phyloP scores from a whole-genome alignment of 2,329 filamentous ascomycete species.

The Pseudomassariella vexata region DNA sequence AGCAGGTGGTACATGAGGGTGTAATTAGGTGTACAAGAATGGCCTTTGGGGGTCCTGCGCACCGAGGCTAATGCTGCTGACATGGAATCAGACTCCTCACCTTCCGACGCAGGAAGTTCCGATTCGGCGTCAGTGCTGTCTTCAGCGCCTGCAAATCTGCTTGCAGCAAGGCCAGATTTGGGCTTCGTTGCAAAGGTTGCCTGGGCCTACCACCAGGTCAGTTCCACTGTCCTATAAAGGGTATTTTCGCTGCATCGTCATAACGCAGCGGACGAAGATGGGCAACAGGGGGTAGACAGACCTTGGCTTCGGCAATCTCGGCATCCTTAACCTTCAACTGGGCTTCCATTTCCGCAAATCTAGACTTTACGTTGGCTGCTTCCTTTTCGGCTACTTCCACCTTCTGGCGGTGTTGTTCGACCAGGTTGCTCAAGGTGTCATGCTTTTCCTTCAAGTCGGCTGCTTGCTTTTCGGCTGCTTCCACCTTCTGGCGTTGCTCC shows the following conservation, averaged over 20 bases:
- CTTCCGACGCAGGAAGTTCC: conserved; percentile 39
- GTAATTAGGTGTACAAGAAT: conserved; percentile 23
- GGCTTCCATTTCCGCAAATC: conserved; percentile 30
- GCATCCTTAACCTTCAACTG: conserved; percentile 52
- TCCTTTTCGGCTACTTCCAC: conserved; percentile 22
- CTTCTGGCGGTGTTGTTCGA: conserved; percentile 50
- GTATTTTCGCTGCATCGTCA: conserved; percentile 4
- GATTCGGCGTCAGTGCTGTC: conserved; percentile 24
- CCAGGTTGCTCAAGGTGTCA: conserved; percentile 54
- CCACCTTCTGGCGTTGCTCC: conserved; percentile 42
- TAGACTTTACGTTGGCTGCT: conserved; percentile 21
- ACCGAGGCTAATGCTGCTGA: conserved; percentile 63
- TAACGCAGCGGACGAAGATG: conserved; percentile 4
- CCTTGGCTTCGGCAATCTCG: conserved; percentile 57
- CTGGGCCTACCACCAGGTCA: conserved; percentile 24
- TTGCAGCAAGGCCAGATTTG: conserved; percentile 46
- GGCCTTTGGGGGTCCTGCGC: conserved; percentile 46
- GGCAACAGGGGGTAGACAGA: conserved; percentile 22
- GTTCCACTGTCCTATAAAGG: conserved; percentile 6
- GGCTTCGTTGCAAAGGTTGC: conserved; percentile 26
- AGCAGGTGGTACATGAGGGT: conserved; percentile 10
- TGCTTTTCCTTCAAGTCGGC: conserved; percentile 49
- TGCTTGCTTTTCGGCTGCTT: conserved; percentile 46
- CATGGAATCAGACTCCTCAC: conserved; percentile 58
- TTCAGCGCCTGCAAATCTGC: conserved; percentile 43